These are phyloP conservation scores for Termitomyces heimii DNA, from an alignment of 768 basidiomycete species.

Conservation along the genomic window DNA sequence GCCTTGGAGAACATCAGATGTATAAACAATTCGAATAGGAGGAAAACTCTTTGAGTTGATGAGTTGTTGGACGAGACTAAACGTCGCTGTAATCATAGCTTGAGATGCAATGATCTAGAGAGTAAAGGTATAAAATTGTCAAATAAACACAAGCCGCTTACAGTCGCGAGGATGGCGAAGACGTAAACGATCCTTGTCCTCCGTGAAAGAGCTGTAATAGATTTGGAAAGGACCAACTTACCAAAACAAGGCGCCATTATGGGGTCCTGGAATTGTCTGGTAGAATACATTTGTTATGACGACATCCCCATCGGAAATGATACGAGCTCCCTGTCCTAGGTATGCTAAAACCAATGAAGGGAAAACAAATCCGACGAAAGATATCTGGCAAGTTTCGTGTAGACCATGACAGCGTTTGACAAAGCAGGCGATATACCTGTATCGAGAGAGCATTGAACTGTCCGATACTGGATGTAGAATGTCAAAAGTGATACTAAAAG, in stretches of 20 bases:
- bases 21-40: conserved; percentile 52
- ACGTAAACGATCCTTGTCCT: conserved; percentile 49
- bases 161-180: conserved; percentile 61
- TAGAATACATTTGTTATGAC: conserved; percentile 59
- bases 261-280: conserved; percentile 52
- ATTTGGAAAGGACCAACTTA: conserved; percentile 12
- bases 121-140: background rate
- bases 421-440: conserved; percentile 25
- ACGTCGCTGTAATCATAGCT: conserved; percentile 66
- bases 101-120: conserved; percentile 53
- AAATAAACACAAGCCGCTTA: conserved; percentile 19
- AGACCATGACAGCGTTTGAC: background rate
- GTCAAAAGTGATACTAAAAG: background rate
- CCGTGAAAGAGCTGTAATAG: background rate
- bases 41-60: conserved; percentile 57
- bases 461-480: conserved; percentile 38
- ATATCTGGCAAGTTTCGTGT: conserved; percentile 26
- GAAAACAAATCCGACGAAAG: conserved; percentile 49
- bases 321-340: conserved; percentile 63
- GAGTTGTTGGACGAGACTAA: conserved; percentile 57
- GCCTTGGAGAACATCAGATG: conserved; percentile 53
- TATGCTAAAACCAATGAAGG: conserved; percentile 60
- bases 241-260: conserved; percentile 56
- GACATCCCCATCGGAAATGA: conserved; percentile 43
- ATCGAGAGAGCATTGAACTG: conserved; percentile 63